Percentiles rank a stretch among this genome's conserved stretches.
Evolutionary conservation across 805 yeast genomes (phyloP).

Genomic region (Candida andamanensis): DNA sequence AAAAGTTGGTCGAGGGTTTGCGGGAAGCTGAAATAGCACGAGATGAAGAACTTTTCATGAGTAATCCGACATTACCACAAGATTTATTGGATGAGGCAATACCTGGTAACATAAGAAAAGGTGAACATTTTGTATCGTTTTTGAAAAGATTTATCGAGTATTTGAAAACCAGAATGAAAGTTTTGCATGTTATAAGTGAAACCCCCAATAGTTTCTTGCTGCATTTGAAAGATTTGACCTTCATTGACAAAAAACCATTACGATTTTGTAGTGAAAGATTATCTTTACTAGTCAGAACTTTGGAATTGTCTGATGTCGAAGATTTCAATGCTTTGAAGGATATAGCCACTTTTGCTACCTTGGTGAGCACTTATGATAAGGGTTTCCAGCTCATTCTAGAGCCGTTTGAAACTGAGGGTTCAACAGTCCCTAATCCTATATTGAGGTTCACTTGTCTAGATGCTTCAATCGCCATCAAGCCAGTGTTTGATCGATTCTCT

Average conservation of each 20-base stretch:
- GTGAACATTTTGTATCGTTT: conserved; percentile 94
- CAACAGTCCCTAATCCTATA: conserved; percentile 95
- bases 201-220: conserved; percentile 91
- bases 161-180: conserved; percentile 95
- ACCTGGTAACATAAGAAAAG: conserved; percentile 95
- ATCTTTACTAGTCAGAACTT: conserved; percentile 80
- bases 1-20: conserved; percentile 82
- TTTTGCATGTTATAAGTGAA: conserved; percentile 94
- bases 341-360: conserved; percentile 93
- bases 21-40: conserved; percentile 70
- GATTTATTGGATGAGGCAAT: conserved; percentile 89
- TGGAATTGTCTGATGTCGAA: conserved; percentile 83
- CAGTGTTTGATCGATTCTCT: conserved; percentile 88
- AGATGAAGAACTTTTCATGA: conserved; percentile 65
- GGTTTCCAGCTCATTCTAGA: conserved; percentile 91
- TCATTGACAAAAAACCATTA: conserved; percentile 86
- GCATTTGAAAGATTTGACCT: conserved; percentile 89
- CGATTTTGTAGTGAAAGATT: conserved; percentile 89
- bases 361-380: conserved; percentile 89
- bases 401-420: conserved; percentile 90
- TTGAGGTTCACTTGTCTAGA: conserved; percentile 90
- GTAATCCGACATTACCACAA: conserved; percentile 80
- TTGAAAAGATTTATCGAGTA: conserved; percentile 90
- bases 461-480: conserved; percentile 96
- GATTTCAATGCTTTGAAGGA: conserved; percentile 92